Evolutionary conservation across 2,329 filamentous ascomycete genomes (phyloP).

Genomic region (Gnomoniopsis sp.): DNA sequence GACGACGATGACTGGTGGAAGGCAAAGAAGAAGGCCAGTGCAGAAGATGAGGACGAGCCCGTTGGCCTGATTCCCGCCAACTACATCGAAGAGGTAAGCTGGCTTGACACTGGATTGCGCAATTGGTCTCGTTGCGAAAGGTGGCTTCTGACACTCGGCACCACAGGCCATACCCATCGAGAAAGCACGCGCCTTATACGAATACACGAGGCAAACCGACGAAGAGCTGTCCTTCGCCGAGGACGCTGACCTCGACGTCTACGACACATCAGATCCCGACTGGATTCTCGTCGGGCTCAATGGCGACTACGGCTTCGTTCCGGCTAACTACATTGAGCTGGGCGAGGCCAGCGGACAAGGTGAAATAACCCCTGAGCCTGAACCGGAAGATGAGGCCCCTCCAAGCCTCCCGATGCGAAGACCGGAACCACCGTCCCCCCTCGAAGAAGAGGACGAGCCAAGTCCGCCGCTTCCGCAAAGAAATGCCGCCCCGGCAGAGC

Average conservation of each 20-base stretch:
- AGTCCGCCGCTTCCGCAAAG: constrained; percentile 38
- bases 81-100: constrained; percentile 84
- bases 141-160: background rate
- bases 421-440: constrained; percentile 25
- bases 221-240: constrained; percentile 96
- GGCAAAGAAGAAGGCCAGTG: constrained; percentile 83
- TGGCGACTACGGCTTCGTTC: constrained; percentile 88
- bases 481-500: constrained; percentile 26
- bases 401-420: constrained; percentile 40
- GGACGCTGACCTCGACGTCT: constrained; percentile 78
- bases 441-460: constrained; percentile 32
- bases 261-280: constrained; percentile 87
- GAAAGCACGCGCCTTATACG: constrained; percentile 89
- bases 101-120: too few relatives aligned
- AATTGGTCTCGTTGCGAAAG: background rate
- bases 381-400: constrained; percentile 27
- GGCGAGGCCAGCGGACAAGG: constrained; percentile 39
- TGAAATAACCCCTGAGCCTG: constrained; percentile 36
- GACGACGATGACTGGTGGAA: constrained; percentile 86
- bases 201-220: constrained; percentile 95
- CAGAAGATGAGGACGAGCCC: constrained; percentile 85
- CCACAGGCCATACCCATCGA: constrained; percentile 54
- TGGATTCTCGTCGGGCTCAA: constrained; percentile 90
- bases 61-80: constrained; percentile 89
- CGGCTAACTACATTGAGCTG: constrained; percentile 91